Evolutionary conservation across 148 eudicot genomes (phyloP).

Genomic region (Camellia sinensis): DNA sequence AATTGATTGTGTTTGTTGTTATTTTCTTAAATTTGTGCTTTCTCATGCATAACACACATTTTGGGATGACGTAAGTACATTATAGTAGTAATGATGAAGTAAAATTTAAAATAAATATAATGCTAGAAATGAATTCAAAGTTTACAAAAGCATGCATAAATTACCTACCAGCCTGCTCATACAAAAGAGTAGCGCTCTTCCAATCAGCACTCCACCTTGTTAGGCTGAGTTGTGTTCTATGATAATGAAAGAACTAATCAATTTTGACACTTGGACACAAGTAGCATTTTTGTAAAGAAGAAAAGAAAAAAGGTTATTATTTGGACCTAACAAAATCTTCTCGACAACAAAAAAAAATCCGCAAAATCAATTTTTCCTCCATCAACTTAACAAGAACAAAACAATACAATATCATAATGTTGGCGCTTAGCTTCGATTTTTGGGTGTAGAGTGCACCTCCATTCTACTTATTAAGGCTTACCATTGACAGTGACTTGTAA

Average conservation of each 20-base stretch:
- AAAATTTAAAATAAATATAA: background rate
- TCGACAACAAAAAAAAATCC: background rate
- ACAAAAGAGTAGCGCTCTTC: slow-evolving; percentile 61
- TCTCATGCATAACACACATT: background rate
- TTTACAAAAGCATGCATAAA: background rate
- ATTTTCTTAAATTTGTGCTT: background rate
- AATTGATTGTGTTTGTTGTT: background rate
- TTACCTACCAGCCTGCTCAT: slow-evolving; percentile 79
- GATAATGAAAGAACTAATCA: background rate
- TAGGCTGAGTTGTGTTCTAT: slow-evolving; percentile 63
- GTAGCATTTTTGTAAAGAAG: too few relatives aligned
- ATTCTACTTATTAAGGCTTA: background rate
- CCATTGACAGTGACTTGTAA: background rate
- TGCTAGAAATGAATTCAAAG: background rate
- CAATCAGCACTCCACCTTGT: slow-evolving; percentile 96
- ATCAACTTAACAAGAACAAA: background rate
- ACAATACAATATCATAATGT: background rate
- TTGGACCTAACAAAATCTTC: background rate
- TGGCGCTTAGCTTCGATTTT: background rate
- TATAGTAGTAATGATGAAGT: background rate
- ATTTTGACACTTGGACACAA: too few relatives aligned
- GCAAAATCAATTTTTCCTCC: background rate
- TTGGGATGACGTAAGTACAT: background rate
- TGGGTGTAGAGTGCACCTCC: background rate
- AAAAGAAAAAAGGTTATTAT: background rate